phyloP scores from a whole-genome alignment of 768 basidiomycete species.

The Pisolithus orientalis region DNA sequence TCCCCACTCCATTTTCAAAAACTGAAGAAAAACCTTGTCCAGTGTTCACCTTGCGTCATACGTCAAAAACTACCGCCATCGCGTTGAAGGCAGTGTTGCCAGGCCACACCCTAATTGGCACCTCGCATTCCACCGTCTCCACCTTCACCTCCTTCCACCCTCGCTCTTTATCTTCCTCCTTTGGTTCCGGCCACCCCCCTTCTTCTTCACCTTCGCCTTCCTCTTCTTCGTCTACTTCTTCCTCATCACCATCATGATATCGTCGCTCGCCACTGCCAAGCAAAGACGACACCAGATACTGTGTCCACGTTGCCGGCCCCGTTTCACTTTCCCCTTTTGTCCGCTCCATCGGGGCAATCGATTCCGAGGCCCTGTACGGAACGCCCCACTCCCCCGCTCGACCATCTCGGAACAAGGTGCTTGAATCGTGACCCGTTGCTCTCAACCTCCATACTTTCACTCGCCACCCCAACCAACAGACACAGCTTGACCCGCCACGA shows the following conservation, averaged over 20 bases:
- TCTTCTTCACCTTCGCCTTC: constrained; percentile 10
- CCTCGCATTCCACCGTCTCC: constrained; percentile 93
- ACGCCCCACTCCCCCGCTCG: constrained; percentile 66
- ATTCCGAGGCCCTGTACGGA: constrained; percentile 51
- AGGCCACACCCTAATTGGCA: constrained; percentile 83
- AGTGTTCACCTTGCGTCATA: constrained; percentile 29
- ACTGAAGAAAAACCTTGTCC: too few relatives aligned
- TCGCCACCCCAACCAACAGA: constrained; percentile 73
- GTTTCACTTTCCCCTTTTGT: constrained; percentile 8
- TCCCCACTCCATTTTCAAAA: too few relatives aligned
- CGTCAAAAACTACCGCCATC: constrained; percentile 71
- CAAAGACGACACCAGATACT: constrained; percentile 35
- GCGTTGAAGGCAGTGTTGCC: constrained; percentile 86
- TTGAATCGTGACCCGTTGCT: constrained; percentile 49
- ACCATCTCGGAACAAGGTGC: constrained; percentile 51
- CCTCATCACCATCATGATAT: constrained; percentile 55
- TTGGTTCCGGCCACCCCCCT: constrained; percentile 36
- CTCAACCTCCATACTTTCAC: constrained; percentile 37
- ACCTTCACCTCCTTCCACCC: constrained; percentile 63
- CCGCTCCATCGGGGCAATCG: constrained; percentile 58
- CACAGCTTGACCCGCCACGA: constrained; percentile 88
- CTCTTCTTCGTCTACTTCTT: constrained; percentile 18
- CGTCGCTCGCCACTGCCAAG: constrained; percentile 38
- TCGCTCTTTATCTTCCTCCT: constrained; percentile 45
- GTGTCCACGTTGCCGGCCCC: constrained; percentile 27